These are phyloP conservation scores for Cercospora sojina DNA, from an alignment of 2,329 filamentous ascomycete genomes.

Conservation along the genomic window DNA sequence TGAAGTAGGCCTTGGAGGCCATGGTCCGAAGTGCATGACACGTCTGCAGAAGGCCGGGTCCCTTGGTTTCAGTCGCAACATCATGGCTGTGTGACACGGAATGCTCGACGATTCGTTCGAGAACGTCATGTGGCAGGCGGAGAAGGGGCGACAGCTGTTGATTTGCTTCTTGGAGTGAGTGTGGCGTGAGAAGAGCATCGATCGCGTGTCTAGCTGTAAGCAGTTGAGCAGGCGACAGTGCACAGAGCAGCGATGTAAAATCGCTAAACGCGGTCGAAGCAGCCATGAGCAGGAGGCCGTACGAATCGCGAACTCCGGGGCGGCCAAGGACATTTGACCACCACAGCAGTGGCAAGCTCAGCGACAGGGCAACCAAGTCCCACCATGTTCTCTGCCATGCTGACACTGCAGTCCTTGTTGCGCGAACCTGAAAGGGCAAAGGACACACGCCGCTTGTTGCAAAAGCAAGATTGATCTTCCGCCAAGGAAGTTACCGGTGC, in stretches of 20 bases:
- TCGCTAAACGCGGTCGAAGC: constrained; percentile 1
- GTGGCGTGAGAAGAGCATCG: constrained; percentile 15
- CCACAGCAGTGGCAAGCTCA: not conserved
- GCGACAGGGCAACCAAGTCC: constrained; percentile 14
- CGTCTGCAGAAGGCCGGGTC: constrained; percentile 16
- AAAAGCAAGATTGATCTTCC: constrained; percentile 14
- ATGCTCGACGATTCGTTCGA: constrained; percentile 15
- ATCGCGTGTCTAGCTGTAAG: constrained; percentile 16
- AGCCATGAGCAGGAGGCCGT: not conserved
- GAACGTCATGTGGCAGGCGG: constrained; percentile 14
- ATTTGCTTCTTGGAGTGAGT: constrained; percentile 15
- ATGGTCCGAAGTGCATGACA: constrained; percentile 17
- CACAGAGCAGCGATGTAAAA: constrained; percentile 6
- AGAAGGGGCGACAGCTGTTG: constrained; percentile 20
- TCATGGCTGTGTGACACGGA: constrained; percentile 11
- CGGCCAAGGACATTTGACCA: constrained; percentile 10
- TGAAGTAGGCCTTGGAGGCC: constrained; percentile 15
- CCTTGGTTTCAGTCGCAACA: constrained; percentile 6
- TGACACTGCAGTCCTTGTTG: constrained; percentile 15
- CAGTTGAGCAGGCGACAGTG: constrained; percentile 16
- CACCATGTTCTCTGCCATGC: constrained; percentile 18
- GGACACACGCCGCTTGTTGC: constrained; percentile 6
- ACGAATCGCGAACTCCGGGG: not conserved
- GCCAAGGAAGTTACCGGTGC: constrained; percentile 11
- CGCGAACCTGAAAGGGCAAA: constrained; percentile 16